phyloP scores from a whole-genome alignment of 495 filamentous ascomycete genomes.

The Apiosordaria backusii region DNA sequence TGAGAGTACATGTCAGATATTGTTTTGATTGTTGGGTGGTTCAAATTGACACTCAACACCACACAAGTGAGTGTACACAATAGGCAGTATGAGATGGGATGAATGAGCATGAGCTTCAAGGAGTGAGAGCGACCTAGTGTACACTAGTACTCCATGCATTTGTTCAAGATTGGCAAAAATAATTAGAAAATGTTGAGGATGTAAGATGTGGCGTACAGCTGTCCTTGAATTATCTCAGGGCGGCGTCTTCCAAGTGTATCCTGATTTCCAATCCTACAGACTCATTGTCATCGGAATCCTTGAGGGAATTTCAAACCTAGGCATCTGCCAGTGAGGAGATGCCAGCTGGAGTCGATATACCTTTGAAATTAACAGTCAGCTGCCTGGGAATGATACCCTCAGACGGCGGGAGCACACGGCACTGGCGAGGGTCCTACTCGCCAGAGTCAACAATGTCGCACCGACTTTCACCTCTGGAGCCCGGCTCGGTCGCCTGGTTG shows the following conservation, averaged over 20 bases:
- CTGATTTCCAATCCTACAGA: background rate
- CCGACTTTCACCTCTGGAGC: background rate
- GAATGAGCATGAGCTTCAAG: background rate
- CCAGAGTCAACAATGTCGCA: background rate
- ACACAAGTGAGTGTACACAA: background rate
- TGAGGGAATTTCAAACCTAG: background rate
- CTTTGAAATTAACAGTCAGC: background rate
- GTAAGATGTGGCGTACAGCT: background rate
- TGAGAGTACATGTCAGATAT: background rate
- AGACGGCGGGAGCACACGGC: background rate
- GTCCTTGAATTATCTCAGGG: background rate
- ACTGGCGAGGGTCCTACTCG: background rate
- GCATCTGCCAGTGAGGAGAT: background rate
- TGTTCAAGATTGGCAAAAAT: background rate
- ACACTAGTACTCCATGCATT: background rate
- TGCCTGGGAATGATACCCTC: background rate
- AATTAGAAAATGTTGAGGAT: background rate
- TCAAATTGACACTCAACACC: background rate
- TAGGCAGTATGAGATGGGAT: background rate
- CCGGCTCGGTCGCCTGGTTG: background rate
- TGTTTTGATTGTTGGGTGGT: background rate
- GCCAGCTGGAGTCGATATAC: background rate
- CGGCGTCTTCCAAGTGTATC: background rate
- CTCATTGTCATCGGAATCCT: background rate
- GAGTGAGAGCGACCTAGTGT: background rate